Conservation (phyloP, 2,329 filamentous ascomycete species). For the Dothistroma pini region DNA sequence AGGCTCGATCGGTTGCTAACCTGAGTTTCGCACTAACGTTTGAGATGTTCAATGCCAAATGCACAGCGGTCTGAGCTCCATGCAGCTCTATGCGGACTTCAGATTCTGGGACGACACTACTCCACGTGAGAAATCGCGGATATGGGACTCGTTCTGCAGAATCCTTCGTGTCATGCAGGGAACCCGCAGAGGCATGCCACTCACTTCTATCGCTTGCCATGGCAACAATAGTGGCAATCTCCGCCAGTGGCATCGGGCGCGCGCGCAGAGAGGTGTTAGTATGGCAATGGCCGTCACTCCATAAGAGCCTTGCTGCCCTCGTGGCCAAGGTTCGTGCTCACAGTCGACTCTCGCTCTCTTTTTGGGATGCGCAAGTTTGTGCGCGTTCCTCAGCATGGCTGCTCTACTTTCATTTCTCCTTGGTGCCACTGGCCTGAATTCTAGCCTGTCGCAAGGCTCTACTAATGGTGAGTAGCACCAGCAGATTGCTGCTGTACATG, state of each 20-base stretch:
- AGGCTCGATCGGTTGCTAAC: not conserved
- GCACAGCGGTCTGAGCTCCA: not conserved
- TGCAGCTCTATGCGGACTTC: not conserved
- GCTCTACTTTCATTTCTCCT: not conserved
- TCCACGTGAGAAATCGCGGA: not conserved
- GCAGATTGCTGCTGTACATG: not conserved
- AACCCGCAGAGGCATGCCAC: not conserved
- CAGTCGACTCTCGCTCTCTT: not conserved
- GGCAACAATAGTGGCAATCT: not conserved
- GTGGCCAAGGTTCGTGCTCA: not conserved
- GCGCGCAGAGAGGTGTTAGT: not conserved
- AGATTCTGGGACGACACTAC: not conserved
- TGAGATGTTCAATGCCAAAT: not conserved
- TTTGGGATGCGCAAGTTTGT: not conserved
- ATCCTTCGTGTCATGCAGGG: constrained; percentile 2
- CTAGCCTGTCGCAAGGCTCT: not conserved
- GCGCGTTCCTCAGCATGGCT: not conserved
- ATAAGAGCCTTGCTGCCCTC: not conserved
- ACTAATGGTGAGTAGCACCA: not conserved
- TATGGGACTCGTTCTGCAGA: not conserved
- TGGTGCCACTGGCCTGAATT: not conserved
- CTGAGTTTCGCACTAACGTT: not conserved
- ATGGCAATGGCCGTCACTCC: not conserved
- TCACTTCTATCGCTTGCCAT: not conserved
- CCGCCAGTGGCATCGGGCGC: not conserved